Evolutionary conservation across 805 yeast species (phyloP), one percentile per base, ranked within the genome.

Genomic region (Cyberlindnera xishuangbannaensis): DNA sequence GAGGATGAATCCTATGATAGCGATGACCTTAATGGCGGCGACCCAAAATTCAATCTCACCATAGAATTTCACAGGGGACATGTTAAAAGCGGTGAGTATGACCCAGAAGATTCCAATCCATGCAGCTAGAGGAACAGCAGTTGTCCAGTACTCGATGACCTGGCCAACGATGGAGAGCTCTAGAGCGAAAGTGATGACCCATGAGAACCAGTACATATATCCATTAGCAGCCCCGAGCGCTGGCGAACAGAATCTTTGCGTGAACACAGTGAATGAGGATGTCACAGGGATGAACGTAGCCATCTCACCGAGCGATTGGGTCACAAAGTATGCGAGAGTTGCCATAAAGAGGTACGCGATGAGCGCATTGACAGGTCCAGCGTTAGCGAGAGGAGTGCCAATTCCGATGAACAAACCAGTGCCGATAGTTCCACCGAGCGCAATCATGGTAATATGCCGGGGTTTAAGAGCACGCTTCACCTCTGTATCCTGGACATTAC

Each of bases 1-100:
- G 25, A 81, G 56, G 36, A 80, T 54, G 67, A 80, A 80, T n/a
- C 86, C 88, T 11, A 76, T 56, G 32, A 81, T 76, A 29, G 87
- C 83, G 25, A 78, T 40, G 25, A 81, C 80, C 52, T 81, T 81
- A 36, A 78, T 55, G 40, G 69, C 61, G 6, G 86, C 82, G 36
- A 80, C 62, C 84, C 87, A 80, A 48, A 81, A 81, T 51, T 81
- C 88, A 42, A 78, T 54, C 54, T 81, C 88, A 53, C 90, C 90
- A 49, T 79, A 81, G 48, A 57, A 74, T 45, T 65, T 70, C 21
- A 81, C 90, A 4, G 87, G 84, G 53, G 78, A 64, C 55, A 79
- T 60, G 57, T 81, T 81, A 33, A 68, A 57, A 25, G 48, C 47
- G 0, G 78, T 66, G 21, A 81, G 55, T 7, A 78, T 33, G 17